Evolutionary conservation across 306 rosid genomes (phyloP), one percentile per base, ranked within the genome.

Genomic region (Malus orientalis): DNA sequence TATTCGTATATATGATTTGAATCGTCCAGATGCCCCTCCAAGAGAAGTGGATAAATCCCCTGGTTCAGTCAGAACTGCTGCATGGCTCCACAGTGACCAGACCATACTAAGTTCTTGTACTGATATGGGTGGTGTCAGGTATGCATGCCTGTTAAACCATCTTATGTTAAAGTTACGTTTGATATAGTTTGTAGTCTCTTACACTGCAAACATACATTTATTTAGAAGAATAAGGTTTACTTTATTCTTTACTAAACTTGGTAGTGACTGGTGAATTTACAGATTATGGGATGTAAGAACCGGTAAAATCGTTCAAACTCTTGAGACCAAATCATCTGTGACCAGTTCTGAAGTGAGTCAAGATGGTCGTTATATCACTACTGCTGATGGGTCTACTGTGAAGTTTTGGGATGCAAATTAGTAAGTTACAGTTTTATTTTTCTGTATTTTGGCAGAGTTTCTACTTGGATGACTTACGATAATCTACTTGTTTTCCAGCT

Each of bases 331-430:
- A 86, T 88, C 91, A 13, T 88, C 99, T 59, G 93, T 96, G 71
- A 96, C 99, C 58, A 96, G 98, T 85, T 93, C 97, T 67, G 99
- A 96, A 91, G 99, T 96, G 77, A 91, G 99, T 84, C 98, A 88
- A 84, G 99, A 96, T 84, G 99, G 98, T 70, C 98, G 93, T 13
- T 96, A 91, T 86, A 96, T 96, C 68, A 89, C 96, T 18, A 96
- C 98, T n/a, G 93, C 97, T 58, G 99, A 96, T 84, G 98, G 99
- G 67, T 88, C 93, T 27, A 83, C 96, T 29, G 99, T 96, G 40
- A 96, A 96, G 82, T 96, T 96, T 79, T 96, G 99, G 99, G 99
- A 96, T 88, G 97, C 97, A 65, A 96, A 96, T 78, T 79, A 89
- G 99, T 96, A 84, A 88, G 99, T 86, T 66, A 32, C 14, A 67